Percentiles rank a stretch among this genome's conserved stretches.
phyloP scores from a whole-genome alignment of 2,329 filamentous ascomycete genomes.

The Lasiodiplodia gonubiensis region DNA sequence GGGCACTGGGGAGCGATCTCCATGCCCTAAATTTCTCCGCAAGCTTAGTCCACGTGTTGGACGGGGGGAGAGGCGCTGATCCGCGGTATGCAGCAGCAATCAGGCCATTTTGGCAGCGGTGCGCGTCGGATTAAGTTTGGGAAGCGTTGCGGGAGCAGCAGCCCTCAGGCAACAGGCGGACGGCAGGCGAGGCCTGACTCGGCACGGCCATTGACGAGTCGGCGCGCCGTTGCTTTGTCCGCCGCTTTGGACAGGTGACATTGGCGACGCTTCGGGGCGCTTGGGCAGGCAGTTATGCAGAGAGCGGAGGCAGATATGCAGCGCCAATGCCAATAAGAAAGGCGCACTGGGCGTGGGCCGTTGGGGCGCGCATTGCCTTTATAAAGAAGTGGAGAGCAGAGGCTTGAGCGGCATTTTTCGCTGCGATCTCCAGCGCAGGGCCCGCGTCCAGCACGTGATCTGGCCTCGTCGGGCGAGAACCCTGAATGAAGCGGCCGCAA shows the following conservation, averaged over 20 bases:
- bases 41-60: conserved; percentile 27
- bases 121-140: conserved; percentile 25
- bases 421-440: conserved; percentile 27
- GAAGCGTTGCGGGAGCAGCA: conserved; percentile 21
- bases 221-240: conserved; percentile 20
- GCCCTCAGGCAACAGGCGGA: conserved; percentile 18
- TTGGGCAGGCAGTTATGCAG: conserved; percentile 21
- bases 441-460: conserved; percentile 14
- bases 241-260: conserved; percentile 24
- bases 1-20: conserved; percentile 17
- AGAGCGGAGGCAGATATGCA: conserved; percentile 17
- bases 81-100: conserved; percentile 18
- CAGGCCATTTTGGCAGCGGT: conserved; percentile 14
- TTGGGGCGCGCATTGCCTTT: conserved; percentile 21
- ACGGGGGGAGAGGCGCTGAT: conserved; percentile 21
- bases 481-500: conserved; percentile 27
- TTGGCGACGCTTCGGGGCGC: conserved; percentile 20
- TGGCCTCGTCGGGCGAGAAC: conserved; percentile 26
- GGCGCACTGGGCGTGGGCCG: conserved; percentile 17
- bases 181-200: conserved; percentile 18
- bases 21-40: conserved; percentile 25
- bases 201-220: conserved; percentile 18
- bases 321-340: conserved; percentile 17
- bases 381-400: conserved; percentile 26
- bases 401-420: conserved; percentile 27